Base-by-base conservation (phyloP, 2,329 filamentous ascomycete genomes). In the Nemania diffusa region DNA sequence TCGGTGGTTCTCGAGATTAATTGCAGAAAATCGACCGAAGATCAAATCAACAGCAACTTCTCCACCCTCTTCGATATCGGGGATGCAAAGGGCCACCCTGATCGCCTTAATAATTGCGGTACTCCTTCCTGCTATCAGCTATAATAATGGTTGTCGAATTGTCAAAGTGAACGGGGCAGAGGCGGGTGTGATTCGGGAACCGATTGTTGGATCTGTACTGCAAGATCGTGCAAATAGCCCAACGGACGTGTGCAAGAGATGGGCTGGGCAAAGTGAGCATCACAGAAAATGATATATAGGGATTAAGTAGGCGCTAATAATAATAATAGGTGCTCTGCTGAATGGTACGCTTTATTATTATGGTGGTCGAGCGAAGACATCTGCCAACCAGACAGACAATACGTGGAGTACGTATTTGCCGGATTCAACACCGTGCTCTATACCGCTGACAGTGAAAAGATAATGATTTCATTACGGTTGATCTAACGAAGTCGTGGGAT, bases 331-430 rank as follows among this genome's bases (percentile, higher is more conserved):
- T 68, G 88, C 92, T 3, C 76, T 91, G 40, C 84, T 94, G 17
- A 93, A 93, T 71, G 91, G 91, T 15, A 94, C 91, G 0, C 75
- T 94, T 2, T 94, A 92, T 76, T 85, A 93, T 62, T 94, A 93
- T 72, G 92, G 92, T 40, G 92, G 92, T 27, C 85, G 91, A 71
- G 85, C 88, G 15, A 91, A 84, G 57, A 86, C 83, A 1, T 78
- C 83, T 17, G 77, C 83, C 15, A 83, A 84, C 40, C 91, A 94
- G 73, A 84, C 80, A 1, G 79, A 81, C 5, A 81, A 92, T 74
- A 90, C 88, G 1, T 94, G 91, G 91, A 93, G 89, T 91, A 83
- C 73, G 86, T 74, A 37, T 37, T 15, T 22, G 3, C 11, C 20
- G 7, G 9, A 3, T 26, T 9, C 15, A 37, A 22, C 17, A 15